Evolutionary conservation across 2,329 filamentous ascomycete genomes (phyloP).

Genomic region (Paraphoma chrysanthemicola): DNA sequence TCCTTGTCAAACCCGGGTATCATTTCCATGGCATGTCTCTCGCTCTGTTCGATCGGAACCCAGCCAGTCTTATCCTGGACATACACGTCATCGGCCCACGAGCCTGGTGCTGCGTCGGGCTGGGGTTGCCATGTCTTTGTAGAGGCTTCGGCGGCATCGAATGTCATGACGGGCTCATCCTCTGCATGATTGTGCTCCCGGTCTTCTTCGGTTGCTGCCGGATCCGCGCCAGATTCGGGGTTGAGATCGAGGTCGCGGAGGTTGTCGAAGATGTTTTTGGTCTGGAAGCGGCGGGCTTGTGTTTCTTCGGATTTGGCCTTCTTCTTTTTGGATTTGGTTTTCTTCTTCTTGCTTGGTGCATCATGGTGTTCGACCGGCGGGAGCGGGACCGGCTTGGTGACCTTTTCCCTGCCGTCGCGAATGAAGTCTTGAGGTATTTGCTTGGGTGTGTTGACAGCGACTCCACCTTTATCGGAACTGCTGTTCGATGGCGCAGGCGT

Average conservation of each 20-base stretch:
- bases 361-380: conserved; percentile 14
- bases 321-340: conserved; percentile 20
- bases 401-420: conserved; percentile 24
- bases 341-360: conserved; percentile 8
- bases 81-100: conserved; percentile 29
- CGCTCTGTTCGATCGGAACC: conserved; percentile 24
- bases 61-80: conserved; percentile 26
- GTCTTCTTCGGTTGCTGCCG: conserved; percentile 19
- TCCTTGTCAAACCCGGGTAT: conserved; percentile 60
- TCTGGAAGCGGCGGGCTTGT: conserved; percentile 22
- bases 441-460: neutral
- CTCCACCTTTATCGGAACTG: neutral
- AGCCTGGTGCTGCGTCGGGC: neutral
- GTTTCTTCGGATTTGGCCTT: conserved; percentile 6
- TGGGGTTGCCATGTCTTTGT: conserved; percentile 5
- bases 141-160: conserved; percentile 1
- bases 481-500: neutral
- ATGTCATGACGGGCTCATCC: conserved; percentile 11
- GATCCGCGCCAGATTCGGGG: conserved; percentile 3
- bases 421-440: conserved; percentile 17
- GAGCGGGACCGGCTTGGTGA: conserved; percentile 15
- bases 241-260: conserved; percentile 16
- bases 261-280: conserved; percentile 36
- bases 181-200: conserved; percentile 3
- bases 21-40: conserved; percentile 46